A percentile compares a stretch with the other conserved stretches of the same genome.
These are phyloP conservation scores for Bauhinia variegata DNA, from an alignment of 306 rosid species.

Conservation along the genomic window DNA sequence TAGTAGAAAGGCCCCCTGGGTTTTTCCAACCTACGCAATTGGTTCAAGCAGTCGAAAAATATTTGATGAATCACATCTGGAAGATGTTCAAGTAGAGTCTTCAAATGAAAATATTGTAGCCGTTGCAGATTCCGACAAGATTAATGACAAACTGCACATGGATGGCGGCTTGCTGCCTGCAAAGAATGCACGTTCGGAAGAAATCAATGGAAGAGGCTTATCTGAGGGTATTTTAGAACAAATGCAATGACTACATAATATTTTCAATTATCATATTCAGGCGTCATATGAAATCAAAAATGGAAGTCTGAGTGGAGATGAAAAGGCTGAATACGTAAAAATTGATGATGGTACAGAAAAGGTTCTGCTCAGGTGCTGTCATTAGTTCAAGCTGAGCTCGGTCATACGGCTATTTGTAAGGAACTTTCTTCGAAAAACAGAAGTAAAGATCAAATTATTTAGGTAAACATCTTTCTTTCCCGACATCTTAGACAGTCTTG, in stretches of 20 bases:
- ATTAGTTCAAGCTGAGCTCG: constrained; percentile 36
- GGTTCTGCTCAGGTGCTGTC: constrained; percentile 34
- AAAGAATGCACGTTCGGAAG: constrained; percentile 41
- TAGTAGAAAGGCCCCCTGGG: constrained; percentile 32
- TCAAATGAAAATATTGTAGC: constrained; percentile 28
- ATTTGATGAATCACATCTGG: constrained; percentile 33
- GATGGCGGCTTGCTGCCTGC: constrained; percentile 38
- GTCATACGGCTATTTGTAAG: constrained; percentile 26
- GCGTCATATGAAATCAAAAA: constrained; percentile 31
- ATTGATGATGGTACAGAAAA: constrained; percentile 33
- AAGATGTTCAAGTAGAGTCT: constrained; percentile 31
- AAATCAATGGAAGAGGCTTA: constrained; percentile 28
- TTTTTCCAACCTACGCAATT: constrained; percentile 4
- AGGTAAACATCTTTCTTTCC: constrained; percentile 13
- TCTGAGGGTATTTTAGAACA: constrained; percentile 37
- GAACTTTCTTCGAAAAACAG: constrained; percentile 34
- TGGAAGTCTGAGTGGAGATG: constrained; percentile 39
- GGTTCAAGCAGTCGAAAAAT: constrained; percentile 27
- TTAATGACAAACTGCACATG: constrained; percentile 29
- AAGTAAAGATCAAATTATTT: constrained; percentile 33
- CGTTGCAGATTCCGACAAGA: constrained; percentile 31
- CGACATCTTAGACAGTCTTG: constrained; percentile 11
- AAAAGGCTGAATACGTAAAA: constrained; percentile 27
- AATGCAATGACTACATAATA: constrained; percentile 27
- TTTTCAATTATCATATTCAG: constrained; percentile 31